These are phyloP conservation scores for Fusarium dlaminii DNA, from an alignment of 2,329 filamentous ascomycete genomes.

Conservation along the genomic window DNA sequence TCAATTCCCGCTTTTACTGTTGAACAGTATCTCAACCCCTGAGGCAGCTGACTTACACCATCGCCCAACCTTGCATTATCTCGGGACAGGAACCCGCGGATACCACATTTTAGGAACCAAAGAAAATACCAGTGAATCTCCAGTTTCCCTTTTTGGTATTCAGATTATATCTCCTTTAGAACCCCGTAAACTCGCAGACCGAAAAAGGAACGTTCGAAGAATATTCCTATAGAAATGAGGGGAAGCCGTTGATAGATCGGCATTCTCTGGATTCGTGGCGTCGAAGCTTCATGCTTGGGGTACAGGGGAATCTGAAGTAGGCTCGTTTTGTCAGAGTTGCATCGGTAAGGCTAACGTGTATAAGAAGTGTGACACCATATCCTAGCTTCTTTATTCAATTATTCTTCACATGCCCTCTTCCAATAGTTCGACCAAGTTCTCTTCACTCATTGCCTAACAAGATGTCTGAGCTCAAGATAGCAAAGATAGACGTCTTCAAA, in stretches of 20 bases:
- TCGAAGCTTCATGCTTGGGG: not conserved
- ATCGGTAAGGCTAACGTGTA: not conserved
- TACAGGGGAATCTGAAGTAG: not conserved
- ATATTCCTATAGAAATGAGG: not conserved
- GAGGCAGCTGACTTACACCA: conserved; percentile 7
- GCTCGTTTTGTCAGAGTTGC: not conserved
- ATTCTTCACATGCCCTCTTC: not conserved
- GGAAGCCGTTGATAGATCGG: not conserved
- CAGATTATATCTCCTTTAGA: not conserved
- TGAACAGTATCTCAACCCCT: not conserved
- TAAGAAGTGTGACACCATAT: not conserved
- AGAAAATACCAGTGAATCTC: not conserved
- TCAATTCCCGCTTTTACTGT: not conserved
- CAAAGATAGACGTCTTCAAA: conserved; percentile 33
- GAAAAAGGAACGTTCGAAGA: not conserved
- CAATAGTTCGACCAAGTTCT: not conserved
- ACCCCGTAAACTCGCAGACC: not conserved
- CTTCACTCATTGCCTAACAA: not conserved
- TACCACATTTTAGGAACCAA: not conserved
- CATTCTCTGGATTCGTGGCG: not conserved
- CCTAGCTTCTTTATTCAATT: not conserved
- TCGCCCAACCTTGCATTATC: not conserved
- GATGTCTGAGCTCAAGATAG: conserved; percentile 38
- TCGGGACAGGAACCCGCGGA: conserved; percentile 12
- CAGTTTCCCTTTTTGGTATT: not conserved